phyloP scores from a whole-genome alignment of 306 rosid species.

The Arachis stenosperma region DNA sequence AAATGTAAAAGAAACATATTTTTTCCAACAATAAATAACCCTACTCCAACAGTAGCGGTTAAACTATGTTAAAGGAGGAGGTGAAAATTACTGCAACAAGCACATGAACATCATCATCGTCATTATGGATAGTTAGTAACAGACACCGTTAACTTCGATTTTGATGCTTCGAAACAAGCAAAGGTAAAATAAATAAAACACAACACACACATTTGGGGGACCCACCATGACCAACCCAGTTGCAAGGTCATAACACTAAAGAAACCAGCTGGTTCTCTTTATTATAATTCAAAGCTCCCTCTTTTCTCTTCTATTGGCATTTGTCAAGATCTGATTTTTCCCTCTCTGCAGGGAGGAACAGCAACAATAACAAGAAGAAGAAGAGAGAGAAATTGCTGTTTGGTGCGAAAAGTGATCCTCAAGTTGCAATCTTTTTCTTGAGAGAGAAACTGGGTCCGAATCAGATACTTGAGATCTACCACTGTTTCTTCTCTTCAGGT shows the following conservation, averaged over 20 bases:
- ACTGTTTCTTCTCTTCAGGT: slow-evolving; percentile 50
- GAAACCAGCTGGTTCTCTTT: neutral
- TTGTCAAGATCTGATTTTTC: slow-evolving; percentile 68
- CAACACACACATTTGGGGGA: neutral
- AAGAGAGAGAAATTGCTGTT: slow-evolving; percentile 5
- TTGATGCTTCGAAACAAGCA: neutral
- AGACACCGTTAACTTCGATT: neutral
- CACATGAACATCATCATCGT: neutral
- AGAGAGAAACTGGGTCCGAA: slow-evolving; percentile 25
- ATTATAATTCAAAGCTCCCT: neutral
- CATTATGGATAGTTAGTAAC: neutral
- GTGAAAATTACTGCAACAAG: neutral
- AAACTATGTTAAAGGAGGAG: neutral
- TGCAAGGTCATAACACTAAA: neutral
- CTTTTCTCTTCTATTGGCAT: slow-evolving; percentile 36
- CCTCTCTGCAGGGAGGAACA: slow-evolving; percentile 27
- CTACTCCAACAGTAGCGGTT: neutral
- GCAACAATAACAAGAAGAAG: too few relatives aligned
- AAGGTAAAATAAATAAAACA: neutral
- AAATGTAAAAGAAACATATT: neutral
- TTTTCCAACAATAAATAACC: neutral
- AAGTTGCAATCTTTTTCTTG: slow-evolving; percentile 42
- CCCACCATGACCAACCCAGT: neutral
- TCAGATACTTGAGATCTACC: slow-evolving; percentile 67
- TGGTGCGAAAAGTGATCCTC: slow-evolving; percentile 36